phyloP scores from a whole-genome alignment of 352 stramenopile species.

The Phytophthora sp. region DNA sequence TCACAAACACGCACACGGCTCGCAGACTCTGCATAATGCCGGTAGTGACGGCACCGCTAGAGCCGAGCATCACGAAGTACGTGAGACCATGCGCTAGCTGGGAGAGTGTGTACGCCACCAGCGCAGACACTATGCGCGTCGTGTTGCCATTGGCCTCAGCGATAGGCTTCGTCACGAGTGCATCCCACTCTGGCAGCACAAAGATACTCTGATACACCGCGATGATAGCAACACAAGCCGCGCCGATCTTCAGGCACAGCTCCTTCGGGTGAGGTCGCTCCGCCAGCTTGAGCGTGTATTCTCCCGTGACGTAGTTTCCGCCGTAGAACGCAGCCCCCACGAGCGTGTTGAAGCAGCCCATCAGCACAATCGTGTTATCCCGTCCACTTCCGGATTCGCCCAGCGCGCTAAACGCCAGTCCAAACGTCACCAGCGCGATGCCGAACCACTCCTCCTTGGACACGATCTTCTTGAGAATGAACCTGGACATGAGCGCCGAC shows the following conservation, averaged over 20 bases:
- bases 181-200: slow-evolving; percentile 78
- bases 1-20: slow-evolving; percentile 83
- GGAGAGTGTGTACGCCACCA: slow-evolving; percentile 77
- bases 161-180: slow-evolving; percentile 78
- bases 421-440: slow-evolving; percentile 85
- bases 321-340: slow-evolving; percentile 84
- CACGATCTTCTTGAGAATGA: slow-evolving; percentile 79
- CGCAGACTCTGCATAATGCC: slow-evolving; percentile 90
- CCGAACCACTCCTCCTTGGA: slow-evolving; percentile 79
- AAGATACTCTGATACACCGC: slow-evolving; percentile 82
- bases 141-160: slow-evolving; percentile 75
- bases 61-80: slow-evolving; percentile 87
- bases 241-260: slow-evolving; percentile 82
- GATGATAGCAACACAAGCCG: slow-evolving; percentile 74
- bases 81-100: slow-evolving; percentile 84
- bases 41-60: slow-evolving; percentile 82
- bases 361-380: slow-evolving; percentile 76
- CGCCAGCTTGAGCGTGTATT: slow-evolving; percentile 83
- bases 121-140: slow-evolving; percentile 59
- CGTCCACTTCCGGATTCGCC: slow-evolving; percentile 67
- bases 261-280: slow-evolving; percentile 77
- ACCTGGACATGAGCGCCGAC: slow-evolving; percentile 81
- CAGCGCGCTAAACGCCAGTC: slow-evolving; percentile 80
- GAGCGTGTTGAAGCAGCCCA: slow-evolving; percentile 87
- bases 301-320: slow-evolving; percentile 85